phyloP scores from a whole-genome alignment of 2,329 filamentous ascomycete genomes.

The Purpureocillium takamizusanense region DNA sequence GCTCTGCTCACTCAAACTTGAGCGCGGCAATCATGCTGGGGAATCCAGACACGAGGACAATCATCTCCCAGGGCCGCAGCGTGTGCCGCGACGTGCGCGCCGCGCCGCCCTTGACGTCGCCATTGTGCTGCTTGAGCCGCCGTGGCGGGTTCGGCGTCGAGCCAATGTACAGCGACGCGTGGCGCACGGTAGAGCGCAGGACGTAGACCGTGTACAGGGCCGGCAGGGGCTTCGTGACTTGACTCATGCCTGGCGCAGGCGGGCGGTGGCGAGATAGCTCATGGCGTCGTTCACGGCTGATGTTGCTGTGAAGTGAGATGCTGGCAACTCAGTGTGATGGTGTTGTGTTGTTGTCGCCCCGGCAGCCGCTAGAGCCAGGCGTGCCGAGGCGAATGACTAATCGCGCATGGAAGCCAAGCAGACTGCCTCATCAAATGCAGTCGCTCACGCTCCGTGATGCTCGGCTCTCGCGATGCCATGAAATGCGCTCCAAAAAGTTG shows the following conservation, averaged over 20 bases:
- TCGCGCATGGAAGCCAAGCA: too few relatives aligned
- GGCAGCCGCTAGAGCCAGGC: background rate
- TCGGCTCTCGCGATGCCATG: too few relatives aligned
- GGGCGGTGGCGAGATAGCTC: background rate
- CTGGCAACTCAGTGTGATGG: too few relatives aligned
- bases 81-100: constrained; percentile 58
- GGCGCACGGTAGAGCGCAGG: constrained; percentile 69
- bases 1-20: constrained; percentile 71
- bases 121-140: constrained; percentile 88
- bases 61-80: constrained; percentile 85
- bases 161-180: constrained; percentile 73
- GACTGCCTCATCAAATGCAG: too few relatives aligned
- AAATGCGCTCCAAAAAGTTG: too few relatives aligned
- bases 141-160: constrained; percentile 83
- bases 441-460: too few relatives aligned
- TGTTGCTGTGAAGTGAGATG: too few relatives aligned
- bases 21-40: constrained; percentile 78
- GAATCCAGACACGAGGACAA: constrained; percentile 78
- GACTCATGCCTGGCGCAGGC: constrained; percentile 24
- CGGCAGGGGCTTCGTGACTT: constrained; percentile 55
- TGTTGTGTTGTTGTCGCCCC: background rate
- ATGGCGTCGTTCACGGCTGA: background rate
- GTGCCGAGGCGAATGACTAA: too few relatives aligned
- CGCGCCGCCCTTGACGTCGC: constrained; percentile 71
- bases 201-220: constrained; percentile 92